Base-by-base conservation (phyloP, 139 green algal genomes). In the Spirogloea muscicola region DNA sequence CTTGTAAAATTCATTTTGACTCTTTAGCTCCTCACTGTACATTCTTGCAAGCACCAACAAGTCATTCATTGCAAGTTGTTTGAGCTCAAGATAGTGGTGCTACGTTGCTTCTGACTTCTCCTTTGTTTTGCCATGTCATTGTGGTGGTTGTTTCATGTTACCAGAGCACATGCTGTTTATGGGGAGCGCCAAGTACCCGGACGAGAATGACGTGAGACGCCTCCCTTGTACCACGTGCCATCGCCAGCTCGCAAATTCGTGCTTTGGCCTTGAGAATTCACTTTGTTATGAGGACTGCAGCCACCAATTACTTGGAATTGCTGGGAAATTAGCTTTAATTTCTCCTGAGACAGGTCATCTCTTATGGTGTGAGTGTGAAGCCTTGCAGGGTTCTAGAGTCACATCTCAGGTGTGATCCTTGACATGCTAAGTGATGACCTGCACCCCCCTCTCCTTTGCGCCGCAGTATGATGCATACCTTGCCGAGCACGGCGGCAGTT, bases 81-180 rank as follows among this genome's bases (percentile, higher is more conserved):
- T n/a, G n/a, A n/a, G n/a, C n/a, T n/a, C n/a, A n/a, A n/a, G n/a
- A n/a, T n/a, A n/a, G 21, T 21, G 46, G 46, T 55, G 21, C 21
- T 21, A 31, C 46, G 46, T 55, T 31, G 21, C 21, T 21, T 55
- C 21, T 55, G 21, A 21, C 21, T 55, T 21, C 21, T 55, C 21
- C 46, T 55, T 25, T 39, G 46, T 21, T n/a, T n/a, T 31, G 21
- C 46, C 46, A 55, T 55, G 46, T 31, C 21, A 55, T 55, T 55
- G 21, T 55, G 46, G n/a, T n/a, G n/a, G 21, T 55, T 31, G 46
- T 55, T 21, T 55, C 21, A 21, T 64, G 55, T 44, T n/a, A 27
- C 18, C 25, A 82, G 95, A 99, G 84, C 95, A 99, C 85, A 99
- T 99, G 95, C 88, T 99, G 43, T 98, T 99, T 87, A 99, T 99